Evolutionary conservation across 176 grass and related monocot genomes (phyloP).

Genomic region (Triticum turgidum): DNA sequence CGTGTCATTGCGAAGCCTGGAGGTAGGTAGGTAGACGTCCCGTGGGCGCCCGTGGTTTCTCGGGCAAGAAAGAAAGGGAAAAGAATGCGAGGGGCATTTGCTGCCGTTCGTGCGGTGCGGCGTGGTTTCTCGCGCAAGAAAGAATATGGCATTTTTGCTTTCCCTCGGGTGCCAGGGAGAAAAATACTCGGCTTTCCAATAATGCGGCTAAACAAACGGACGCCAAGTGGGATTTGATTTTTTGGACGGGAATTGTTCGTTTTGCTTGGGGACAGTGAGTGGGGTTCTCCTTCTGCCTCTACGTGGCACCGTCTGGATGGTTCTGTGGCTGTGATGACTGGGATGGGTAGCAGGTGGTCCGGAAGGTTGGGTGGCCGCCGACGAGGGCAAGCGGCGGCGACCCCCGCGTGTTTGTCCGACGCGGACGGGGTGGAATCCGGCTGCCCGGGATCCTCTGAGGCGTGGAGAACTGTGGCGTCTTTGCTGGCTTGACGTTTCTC

Average conservation of each 20-base stretch:
- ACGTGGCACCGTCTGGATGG: background rate
- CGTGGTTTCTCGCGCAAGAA: slow-evolving; percentile 17
- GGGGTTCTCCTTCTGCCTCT: too few relatives aligned
- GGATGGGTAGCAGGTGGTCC: background rate
- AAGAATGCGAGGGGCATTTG: background rate
- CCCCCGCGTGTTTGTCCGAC: background rate
- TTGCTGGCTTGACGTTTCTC: background rate
- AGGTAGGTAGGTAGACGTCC: background rate
- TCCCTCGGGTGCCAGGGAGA: background rate
- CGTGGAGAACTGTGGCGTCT: background rate
- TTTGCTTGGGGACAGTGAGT: background rate
- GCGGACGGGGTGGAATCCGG: background rate
- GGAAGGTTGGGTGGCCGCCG: background rate
- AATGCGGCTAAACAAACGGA: background rate
- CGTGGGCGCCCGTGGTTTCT: background rate
- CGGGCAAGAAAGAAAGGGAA: slow-evolving; percentile 24
- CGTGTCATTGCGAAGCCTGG: background rate
- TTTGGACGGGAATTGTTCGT: background rate
- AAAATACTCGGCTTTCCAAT: background rate
- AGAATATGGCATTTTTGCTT: background rate
- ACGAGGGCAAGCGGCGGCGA: background rate
- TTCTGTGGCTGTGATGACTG: background rate
- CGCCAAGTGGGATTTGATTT: background rate
- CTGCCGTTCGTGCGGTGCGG: background rate
- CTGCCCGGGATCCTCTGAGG: background rate